Conservation (phyloP, 2,329 filamentous ascomycete species). For the Colletotrichum truncatum region DNA sequence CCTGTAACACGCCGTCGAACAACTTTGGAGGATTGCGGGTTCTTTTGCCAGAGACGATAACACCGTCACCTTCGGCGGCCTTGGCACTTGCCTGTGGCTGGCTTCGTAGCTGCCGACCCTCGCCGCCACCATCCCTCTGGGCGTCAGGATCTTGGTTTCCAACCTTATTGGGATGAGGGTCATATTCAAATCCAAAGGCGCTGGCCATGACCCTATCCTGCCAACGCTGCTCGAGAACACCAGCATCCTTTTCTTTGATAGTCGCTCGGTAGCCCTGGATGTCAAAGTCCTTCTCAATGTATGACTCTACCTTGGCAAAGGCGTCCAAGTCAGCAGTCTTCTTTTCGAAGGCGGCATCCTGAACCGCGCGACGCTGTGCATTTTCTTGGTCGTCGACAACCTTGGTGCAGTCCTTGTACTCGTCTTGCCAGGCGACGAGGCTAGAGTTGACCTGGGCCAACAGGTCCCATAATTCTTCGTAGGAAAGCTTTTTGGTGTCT, state of each 20-base stretch:
- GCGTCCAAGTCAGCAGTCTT: constrained; percentile 52
- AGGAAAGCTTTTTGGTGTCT: constrained; percentile 58
- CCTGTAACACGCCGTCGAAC: constrained; percentile 60
- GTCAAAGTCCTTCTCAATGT: constrained; percentile 61
- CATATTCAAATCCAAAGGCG: constrained; percentile 69
- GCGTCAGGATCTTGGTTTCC: constrained; percentile 67
- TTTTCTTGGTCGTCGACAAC: constrained; percentile 68
- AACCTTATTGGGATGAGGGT: constrained; percentile 64
- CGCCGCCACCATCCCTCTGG: constrained; percentile 64
- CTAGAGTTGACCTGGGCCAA: constrained; percentile 55
- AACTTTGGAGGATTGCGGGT: constrained; percentile 60
- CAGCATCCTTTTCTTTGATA: constrained; percentile 46
- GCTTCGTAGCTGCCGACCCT: constrained; percentile 63
- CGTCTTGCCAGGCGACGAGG: constrained; percentile 61
- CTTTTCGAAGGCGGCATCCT: constrained; percentile 57
- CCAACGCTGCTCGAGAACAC: constrained; percentile 49
- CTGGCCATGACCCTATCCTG: constrained; percentile 69
- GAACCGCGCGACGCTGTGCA: constrained; percentile 57
- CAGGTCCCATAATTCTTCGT: constrained; percentile 53
- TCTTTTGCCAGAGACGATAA: constrained; percentile 61
- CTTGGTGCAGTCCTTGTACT: constrained; percentile 60
- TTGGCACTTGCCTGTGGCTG: constrained; percentile 67
- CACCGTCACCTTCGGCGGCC: constrained; percentile 58
- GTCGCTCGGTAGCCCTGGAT: constrained; percentile 61
- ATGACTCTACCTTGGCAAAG: constrained; percentile 46